Base-by-base conservation (phyloP, 495 filamentous ascomycete genomes). In the Penicillium roqueforti region DNA sequence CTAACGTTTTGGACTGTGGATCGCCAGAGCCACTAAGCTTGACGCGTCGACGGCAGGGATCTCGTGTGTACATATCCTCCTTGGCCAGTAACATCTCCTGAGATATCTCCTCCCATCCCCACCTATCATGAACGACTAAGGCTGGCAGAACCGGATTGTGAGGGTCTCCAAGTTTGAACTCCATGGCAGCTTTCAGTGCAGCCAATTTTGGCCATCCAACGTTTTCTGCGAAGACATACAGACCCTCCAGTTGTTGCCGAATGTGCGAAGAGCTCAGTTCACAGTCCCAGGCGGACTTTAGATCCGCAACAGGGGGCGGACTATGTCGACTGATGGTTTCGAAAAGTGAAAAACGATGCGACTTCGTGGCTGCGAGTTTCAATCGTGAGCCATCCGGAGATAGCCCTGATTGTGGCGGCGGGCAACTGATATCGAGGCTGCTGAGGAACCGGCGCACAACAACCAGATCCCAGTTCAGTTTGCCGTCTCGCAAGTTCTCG, bases 381-480 rank as follows among this genome's bases (percentile, higher is more conserved):
- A 44, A 18, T 16, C 36, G 39, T 7, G 36, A 29, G 47, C 29
- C 50, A 41, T 16, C 40, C 6, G 50, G 9, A 25, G 55, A 44
- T 29, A 25, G 1, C 7, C 22, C 19, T 20, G 61, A 47, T 53
- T 25, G 43, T 3, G 50, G 49, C 34, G 51, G 61, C 42, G 55
- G 61, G n/a, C 68, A 71, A 38, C 56, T 64, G 32, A 72, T 63
- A 16, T 67, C 59, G 20, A 95, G 83, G 63, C 87, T 90, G 56
- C 92, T 86, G 13, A 92, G 75, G 74, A 90, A 91, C 3, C 82
- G 75, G 14, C 87, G 80, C 29, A 87, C 88, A 29, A 90, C 77
- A 16, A 91, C 70, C 28, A 95, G 66, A 57, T 91, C 89, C 89
- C 89, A 95, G 58, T 86, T 83, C 13, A 91, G 81, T 55, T 87